Conservation (phyloP, 345 rosid species). For the Hibiscus mutabilis region DNA sequence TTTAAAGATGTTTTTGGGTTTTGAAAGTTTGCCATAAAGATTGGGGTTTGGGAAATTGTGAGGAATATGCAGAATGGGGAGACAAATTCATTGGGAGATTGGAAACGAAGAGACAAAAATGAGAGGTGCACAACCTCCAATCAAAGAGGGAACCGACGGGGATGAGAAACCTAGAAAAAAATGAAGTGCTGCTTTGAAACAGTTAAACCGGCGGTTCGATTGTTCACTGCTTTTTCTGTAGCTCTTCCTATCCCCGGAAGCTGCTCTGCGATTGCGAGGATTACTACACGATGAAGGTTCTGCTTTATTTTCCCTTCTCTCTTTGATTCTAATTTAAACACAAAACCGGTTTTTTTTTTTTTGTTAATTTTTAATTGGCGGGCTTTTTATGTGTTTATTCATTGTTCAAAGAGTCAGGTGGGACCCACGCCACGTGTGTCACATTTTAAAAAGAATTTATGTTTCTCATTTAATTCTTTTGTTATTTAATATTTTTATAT, state of each 20-base stretch:
- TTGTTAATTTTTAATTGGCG: slow-evolving; percentile 6
- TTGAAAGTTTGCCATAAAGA: not conserved
- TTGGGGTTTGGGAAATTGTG: not conserved
- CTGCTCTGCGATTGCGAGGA: not conserved
- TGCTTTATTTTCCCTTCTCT: not conserved
- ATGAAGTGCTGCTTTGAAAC: not conserved
- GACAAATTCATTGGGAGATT: not conserved
- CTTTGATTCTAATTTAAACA: not conserved
- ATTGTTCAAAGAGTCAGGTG: too few species aligned
- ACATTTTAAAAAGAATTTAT: too few species aligned
- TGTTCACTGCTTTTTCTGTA: not conserved
- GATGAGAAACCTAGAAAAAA: not conserved
- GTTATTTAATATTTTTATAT: too few species aligned
- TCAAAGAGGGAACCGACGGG: too few species aligned
- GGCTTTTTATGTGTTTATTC: not conserved
- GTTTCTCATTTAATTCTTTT: too few species aligned
- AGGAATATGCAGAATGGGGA: not conserved
- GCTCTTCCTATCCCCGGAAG: not conserved
- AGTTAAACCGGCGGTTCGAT: not conserved
- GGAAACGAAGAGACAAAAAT: not conserved
- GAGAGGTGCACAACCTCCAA: not conserved
- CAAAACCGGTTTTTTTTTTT: not conserved
- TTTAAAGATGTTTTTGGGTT: not conserved
- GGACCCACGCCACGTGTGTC: too few species aligned
- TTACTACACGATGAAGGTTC: not conserved